A percentile compares a stretch with the other conserved stretches of the same genome.
Evolutionary conservation across 768 basidiomycete genomes (phyloP).

Genomic region (Kwoniella shandongensis): DNA sequence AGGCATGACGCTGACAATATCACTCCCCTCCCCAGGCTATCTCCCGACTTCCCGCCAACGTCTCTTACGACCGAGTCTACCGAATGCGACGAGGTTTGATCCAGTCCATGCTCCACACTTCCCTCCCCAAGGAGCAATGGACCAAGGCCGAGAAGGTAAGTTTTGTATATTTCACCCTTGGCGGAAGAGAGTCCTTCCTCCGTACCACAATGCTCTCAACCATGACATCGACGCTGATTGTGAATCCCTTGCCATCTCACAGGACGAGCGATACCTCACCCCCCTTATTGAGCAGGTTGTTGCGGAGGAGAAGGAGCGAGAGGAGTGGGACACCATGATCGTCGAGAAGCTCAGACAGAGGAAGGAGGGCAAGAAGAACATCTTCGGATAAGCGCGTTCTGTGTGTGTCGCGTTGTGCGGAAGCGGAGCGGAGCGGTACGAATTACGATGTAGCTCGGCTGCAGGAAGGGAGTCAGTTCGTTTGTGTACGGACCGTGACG

Average conservation of each 20-base stretch:
- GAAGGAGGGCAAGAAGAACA: slow-evolving; percentile 27
- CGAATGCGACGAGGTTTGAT: slow-evolving; percentile 74
- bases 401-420: too few species aligned
- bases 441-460: not conserved
- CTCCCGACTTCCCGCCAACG: slow-evolving; percentile 70
- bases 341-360: slow-evolving; percentile 62
- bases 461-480: not conserved
- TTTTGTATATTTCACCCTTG: slow-evolving; percentile 11
- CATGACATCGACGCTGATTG: not conserved
- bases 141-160: slow-evolving; percentile 70
- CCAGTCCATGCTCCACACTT: slow-evolving; percentile 71
- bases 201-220: not conserved
- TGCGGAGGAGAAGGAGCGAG: slow-evolving; percentile 74
- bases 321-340: slow-evolving; percentile 73
- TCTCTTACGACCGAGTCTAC: slow-evolving; percentile 86
- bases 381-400: slow-evolving; percentile 5
- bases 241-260: slow-evolving; percentile 15
- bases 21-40: slow-evolving; percentile 67
- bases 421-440: slow-evolving; percentile 12
- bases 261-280: slow-evolving; percentile 89
- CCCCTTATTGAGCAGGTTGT: slow-evolving; percentile 72
- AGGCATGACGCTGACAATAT: too few species aligned
- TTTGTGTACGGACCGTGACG: not conserved
- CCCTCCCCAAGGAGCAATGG: slow-evolving; percentile 81
- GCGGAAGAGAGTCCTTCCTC: too few species aligned